These are phyloP conservation scores for Arthroderma sp. DNA, from an alignment of 2,329 filamentous ascomycete species.

Conservation along the genomic window DNA sequence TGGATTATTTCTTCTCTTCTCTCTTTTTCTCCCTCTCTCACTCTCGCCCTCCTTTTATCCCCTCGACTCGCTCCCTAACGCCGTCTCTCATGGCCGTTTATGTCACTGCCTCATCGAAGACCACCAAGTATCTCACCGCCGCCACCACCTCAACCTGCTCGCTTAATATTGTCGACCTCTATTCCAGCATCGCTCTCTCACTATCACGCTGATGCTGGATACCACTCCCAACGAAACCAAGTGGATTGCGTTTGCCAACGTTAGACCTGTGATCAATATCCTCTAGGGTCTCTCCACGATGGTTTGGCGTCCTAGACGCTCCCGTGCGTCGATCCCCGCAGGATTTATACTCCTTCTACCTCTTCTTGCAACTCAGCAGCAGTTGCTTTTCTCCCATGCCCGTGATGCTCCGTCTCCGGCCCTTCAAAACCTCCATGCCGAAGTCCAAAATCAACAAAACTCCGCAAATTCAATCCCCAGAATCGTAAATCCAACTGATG, in stretches of 20 bases:
- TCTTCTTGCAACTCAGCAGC: constrained; percentile 52
- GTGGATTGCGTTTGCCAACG: no score
- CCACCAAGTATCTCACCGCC: no score
- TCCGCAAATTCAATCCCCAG: constrained; percentile 3
- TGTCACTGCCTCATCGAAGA: no score
- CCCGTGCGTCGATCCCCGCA: constrained; percentile 40
- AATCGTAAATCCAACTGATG: constrained; percentile 40
- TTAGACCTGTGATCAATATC: not conserved
- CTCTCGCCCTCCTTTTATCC: not conserved
- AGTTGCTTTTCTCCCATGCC: constrained; percentile 30
- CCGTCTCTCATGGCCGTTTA: no score
- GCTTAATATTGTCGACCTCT: no score
- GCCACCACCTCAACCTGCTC: no score
- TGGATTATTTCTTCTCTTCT: not conserved
- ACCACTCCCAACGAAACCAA: no score
- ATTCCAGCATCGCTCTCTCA: no score
- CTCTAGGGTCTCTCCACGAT: constrained; percentile 29
- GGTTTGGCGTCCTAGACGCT: constrained; percentile 52
- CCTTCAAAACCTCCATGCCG: constrained; percentile 14
- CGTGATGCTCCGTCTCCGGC: constrained; percentile 18
- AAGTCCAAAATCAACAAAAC: constrained; percentile 13
- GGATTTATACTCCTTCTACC: constrained; percentile 48
- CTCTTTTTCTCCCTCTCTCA: constrained; percentile 1
- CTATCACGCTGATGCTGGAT: no score
- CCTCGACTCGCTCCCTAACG: no score